Evolutionary conservation across 2,329 filamentous ascomycete genomes (phyloP).

Genomic region (Fusarium pseudoanthophilum): DNA sequence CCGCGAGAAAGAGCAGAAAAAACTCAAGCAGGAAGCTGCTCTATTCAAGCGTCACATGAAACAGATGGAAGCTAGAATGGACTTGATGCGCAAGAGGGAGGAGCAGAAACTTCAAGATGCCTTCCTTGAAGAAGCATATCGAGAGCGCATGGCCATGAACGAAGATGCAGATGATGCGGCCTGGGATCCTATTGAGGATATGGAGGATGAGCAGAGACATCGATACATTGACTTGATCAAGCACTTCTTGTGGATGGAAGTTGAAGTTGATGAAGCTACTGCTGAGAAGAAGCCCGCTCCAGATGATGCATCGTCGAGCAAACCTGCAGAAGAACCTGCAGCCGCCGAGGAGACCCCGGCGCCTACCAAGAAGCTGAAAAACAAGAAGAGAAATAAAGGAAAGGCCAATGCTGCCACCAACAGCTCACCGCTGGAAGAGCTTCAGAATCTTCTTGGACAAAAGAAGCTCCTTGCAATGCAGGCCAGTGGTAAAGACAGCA

Average conservation of each 20-base stretch:
- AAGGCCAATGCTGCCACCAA: conserved; percentile 8
- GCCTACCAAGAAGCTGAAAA: conserved; percentile 11
- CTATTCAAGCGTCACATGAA: conserved; percentile 44
- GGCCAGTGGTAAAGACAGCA: background rate
- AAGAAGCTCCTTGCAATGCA: conserved; percentile 32
- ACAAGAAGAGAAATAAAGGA: conserved; percentile 34
- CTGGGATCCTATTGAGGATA: conserved; percentile 46
- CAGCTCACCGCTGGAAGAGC: background rate
- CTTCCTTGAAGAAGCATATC: conserved; percentile 44
- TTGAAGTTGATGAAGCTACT: background rate
- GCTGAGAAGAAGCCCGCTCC: background rate
- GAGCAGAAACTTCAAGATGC: conserved; percentile 44
- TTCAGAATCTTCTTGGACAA: conserved; percentile 13
- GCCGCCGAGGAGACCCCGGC: background rate
- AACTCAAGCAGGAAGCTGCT: conserved; percentile 44
- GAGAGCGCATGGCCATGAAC: conserved; percentile 35
- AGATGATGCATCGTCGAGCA: background rate
- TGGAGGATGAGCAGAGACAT: conserved; percentile 37
- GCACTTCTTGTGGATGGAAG: conserved; percentile 45
- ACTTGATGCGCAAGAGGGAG: conserved; percentile 36
- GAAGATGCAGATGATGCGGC: conserved; percentile 33
- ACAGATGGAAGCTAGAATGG: conserved; percentile 36
- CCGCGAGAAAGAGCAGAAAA: conserved; percentile 45
- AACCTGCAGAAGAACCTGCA: background rate
- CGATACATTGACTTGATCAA: conserved; percentile 45